Conservation (phyloP, 2,329 filamentous ascomycete species). For the Phialocephala subalpina region DNA sequence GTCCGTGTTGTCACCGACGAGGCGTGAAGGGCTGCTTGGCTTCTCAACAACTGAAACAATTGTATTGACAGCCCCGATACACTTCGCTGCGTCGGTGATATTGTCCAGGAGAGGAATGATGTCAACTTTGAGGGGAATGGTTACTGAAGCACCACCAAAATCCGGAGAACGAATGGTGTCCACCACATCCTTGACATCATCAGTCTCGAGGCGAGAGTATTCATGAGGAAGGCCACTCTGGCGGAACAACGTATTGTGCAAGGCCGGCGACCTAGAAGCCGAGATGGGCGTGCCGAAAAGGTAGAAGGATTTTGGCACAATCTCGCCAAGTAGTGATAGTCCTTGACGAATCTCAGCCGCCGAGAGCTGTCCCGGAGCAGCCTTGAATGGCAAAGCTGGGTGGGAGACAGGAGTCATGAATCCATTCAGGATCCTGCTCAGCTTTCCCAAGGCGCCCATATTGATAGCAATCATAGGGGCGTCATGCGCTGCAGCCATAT, state of each 20-base stretch:
- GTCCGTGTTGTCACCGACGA: conserved; percentile 93
- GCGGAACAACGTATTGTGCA: conserved; percentile 87
- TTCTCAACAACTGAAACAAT: conserved; percentile 69
- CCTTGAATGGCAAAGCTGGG: conserved; percentile 87
- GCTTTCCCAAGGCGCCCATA: conserved; percentile 88
- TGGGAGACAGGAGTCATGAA: conserved; percentile 97
- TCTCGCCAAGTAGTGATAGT: conserved; percentile 79
- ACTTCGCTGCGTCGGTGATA: conserved; percentile 77
- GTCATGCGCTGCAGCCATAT: conserved; percentile 75
- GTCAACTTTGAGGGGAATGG: conserved; percentile 92
- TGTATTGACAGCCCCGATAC: conserved; percentile 95
- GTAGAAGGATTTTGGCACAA: conserved; percentile 79
- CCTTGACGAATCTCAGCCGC: conserved; percentile 86
- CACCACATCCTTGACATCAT: conserved; percentile 65
- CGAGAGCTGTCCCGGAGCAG: conserved; percentile 92
- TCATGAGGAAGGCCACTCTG: conserved; percentile 81
- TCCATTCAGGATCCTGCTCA: conserved; percentile 87
- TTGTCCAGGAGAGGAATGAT: conserved; percentile 84
- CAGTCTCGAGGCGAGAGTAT: conserved; percentile 82
- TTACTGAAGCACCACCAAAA: conserved; percentile 95
- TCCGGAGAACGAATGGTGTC: conserved; percentile 71
- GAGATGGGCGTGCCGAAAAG: conserved; percentile 88
- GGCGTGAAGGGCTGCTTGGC: conserved; percentile 48
- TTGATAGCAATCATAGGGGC: conserved; percentile 94
- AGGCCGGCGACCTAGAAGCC: conserved; percentile 82